Evolutionary conservation across 495 filamentous ascomycete species (phyloP), one percentile per base, ranked within the genome.

Genomic region (Lophiostoma macrostomum): DNA sequence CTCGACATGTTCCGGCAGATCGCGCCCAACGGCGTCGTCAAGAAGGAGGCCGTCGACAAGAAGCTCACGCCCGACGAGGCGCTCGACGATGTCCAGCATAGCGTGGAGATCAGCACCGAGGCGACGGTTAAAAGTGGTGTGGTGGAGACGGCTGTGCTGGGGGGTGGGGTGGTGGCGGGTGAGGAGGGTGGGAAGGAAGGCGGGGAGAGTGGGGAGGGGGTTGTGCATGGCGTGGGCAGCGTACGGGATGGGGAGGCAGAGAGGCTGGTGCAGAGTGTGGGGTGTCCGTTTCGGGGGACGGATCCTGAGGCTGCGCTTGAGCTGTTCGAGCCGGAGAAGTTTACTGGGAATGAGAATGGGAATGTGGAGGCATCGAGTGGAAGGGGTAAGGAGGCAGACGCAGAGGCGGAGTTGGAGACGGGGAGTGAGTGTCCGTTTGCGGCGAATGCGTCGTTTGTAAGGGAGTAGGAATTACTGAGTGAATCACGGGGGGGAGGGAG

Each of bases 1-100:
- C 66, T 81, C 60, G 73, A 79, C 30, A 84, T 85, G 81, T 85
- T 86, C 58, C 70, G 80, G 16, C 82, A 83, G 70, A 82, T 85
- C 58, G 75, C 71, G 2, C 68, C 67, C 2, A 57, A 66, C 28
- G 76, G 76, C 31, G 64, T 73, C 14, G 67, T 73, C 30, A 70
- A 70, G 58, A 72, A 69, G 62, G 58, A 68, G 28, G 35, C 53
- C 27, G 57, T 69, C 7, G 47, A 56, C 20, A 58, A 63, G 50
- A 41, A 11, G n/a, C 28, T 60, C 2, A 24, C 40, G 11, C 47
- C 55, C 2, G 34, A 13, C 25, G 47, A 52, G 5, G 55, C 55
- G 13, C 7, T 58, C 12, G 55, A 58, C 31, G 45, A 39, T 25
- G 53, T n/a, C n/a, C n/a, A 56, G 5, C 2, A 8, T 7, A 50